A percentile compares a stretch with the other conserved stretches of the same genome.
These are phyloP conservation scores for Pythium chondricola DNA, from an alignment of 352 stramenopile species.

Conservation along the genomic window DNA sequence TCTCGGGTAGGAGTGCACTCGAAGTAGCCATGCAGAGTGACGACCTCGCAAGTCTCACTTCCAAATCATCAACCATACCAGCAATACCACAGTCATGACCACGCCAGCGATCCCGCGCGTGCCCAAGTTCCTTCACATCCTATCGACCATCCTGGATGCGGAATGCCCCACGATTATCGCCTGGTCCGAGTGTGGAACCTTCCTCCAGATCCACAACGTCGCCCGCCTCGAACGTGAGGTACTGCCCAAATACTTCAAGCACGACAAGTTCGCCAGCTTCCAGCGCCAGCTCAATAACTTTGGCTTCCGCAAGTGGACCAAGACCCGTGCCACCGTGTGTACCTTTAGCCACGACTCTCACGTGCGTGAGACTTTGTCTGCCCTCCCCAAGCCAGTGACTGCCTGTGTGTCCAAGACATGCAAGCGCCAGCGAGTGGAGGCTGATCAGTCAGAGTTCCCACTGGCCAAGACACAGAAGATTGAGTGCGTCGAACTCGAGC, in stretches of 20 bases:
- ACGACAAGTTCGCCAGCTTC: conserved; percentile 90
- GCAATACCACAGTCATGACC: no score
- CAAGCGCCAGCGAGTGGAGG: conserved; percentile 2
- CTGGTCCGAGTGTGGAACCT: conserved; percentile 58
- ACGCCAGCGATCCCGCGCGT: conserved; percentile 31
- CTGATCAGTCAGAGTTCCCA: neutral
- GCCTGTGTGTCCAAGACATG: no score
- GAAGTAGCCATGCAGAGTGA: no score
- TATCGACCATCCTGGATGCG: conserved; percentile 69
- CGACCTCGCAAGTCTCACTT: no score
- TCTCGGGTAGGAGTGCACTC: no score
- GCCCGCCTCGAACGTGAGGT: conserved; percentile 61
- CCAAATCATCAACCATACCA: no score
- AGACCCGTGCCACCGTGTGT: conserved; percentile 71
- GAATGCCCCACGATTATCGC: conserved; percentile 65
- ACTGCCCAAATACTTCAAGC: conserved; percentile 92
- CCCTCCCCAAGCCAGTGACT: no score
- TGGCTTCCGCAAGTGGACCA: conserved; percentile 85
- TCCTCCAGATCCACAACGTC: conserved; percentile 68
- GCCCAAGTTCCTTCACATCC: conserved; percentile 68
- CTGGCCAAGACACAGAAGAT: conserved; percentile 1
- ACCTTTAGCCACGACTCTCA: conserved; percentile 73
- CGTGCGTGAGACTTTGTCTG: no score
- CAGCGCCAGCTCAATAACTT: conserved; percentile 93
- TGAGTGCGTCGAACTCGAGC: no score